These are phyloP conservation scores for Hypomontagnella monticulosa DNA, from an alignment of 495 filamentous ascomycete species.

Conservation along the genomic window DNA sequence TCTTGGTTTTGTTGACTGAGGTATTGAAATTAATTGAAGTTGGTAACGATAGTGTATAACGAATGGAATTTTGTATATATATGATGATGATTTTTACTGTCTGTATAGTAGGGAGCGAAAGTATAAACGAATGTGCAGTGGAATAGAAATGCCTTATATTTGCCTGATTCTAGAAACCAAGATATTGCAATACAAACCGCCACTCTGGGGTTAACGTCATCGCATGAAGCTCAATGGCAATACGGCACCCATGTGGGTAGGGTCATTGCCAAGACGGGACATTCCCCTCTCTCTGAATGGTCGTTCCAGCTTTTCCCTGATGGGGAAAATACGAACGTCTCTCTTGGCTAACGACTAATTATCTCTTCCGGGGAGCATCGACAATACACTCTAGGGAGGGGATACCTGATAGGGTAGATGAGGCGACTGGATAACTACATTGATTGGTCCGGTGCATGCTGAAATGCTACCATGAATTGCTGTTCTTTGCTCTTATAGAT, in stretches of 20 bases:
- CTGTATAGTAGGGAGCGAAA: too few species aligned
- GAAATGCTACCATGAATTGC: slow-evolving; percentile 4
- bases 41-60: not conserved
- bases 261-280: not conserved
- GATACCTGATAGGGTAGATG: not conserved
- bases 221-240: slow-evolving; percentile 24
- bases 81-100: too few species aligned
- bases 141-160: too few species aligned
- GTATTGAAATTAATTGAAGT: slow-evolving; percentile 1
- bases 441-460: slow-evolving; percentile 11
- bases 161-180: not conserved
- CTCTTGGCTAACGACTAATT: too few species aligned
- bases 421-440: not conserved
- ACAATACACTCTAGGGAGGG: not conserved
- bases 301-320: not conserved
- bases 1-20: slow-evolving; percentile 16
- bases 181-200: not conserved
- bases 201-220: slow-evolving; percentile 26
- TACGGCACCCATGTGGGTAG: not conserved
- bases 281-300: slow-evolving; percentile 10
- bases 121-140: too few species aligned
- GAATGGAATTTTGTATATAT: slow-evolving; percentile 3
- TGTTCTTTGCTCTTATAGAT: not conserved
- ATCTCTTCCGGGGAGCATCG: not conserved
- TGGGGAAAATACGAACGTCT: slow-evolving; percentile 28